A percentile compares a stretch with the other conserved stretches of the same genome.
phyloP scores from a whole-genome alignment of 345 rosid genomes.

The Corchorus capsularis region DNA sequence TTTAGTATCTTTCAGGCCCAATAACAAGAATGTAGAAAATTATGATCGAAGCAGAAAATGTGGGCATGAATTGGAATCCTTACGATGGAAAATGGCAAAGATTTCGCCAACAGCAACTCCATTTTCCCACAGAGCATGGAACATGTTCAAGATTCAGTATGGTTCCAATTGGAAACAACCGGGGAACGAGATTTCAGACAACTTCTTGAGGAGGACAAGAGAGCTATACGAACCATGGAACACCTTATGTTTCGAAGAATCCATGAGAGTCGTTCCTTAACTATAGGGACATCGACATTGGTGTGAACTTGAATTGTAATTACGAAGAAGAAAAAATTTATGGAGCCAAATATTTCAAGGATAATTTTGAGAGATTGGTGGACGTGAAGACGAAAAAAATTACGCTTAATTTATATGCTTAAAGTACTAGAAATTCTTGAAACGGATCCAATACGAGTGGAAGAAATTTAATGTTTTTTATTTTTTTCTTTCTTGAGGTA shows the following conservation, averaged over 20 bases:
- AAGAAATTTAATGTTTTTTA: too few relatives aligned
- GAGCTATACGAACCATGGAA: slow-evolving; percentile 35
- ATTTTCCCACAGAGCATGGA: slow-evolving; percentile 55
- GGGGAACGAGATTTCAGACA: slow-evolving; percentile 4
- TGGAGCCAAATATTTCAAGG: slow-evolving; percentile 43
- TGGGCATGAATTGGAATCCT: slow-evolving; percentile 43
- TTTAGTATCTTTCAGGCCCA: not conserved
- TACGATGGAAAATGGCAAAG: slow-evolving; percentile 49
- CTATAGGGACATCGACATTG: slow-evolving; percentile 38
- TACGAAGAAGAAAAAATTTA: slow-evolving; percentile 37
- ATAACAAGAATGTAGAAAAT: slow-evolving; percentile 33
- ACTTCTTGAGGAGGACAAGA: slow-evolving; percentile 29
- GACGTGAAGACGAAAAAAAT: slow-evolving; percentile 27
- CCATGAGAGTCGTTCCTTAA: slow-evolving; percentile 42
- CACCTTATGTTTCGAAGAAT: slow-evolving; percentile 46
- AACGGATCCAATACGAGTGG: too few relatives aligned
- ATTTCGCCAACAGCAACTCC: slow-evolving; percentile 38
- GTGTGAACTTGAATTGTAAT: slow-evolving; percentile 12
- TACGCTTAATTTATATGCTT: too few relatives aligned
- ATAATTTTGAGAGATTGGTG: slow-evolving; percentile 46
- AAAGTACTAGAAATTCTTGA: too few relatives aligned
- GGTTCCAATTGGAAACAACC: slow-evolving; percentile 33
- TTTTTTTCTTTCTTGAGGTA: too few relatives aligned
- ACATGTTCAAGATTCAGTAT: slow-evolving; percentile 44
- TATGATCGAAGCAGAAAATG: slow-evolving; percentile 29